Base-by-base conservation (phyloP, 768 basidiomycete species). In the Mycena chlorophos region DNA sequence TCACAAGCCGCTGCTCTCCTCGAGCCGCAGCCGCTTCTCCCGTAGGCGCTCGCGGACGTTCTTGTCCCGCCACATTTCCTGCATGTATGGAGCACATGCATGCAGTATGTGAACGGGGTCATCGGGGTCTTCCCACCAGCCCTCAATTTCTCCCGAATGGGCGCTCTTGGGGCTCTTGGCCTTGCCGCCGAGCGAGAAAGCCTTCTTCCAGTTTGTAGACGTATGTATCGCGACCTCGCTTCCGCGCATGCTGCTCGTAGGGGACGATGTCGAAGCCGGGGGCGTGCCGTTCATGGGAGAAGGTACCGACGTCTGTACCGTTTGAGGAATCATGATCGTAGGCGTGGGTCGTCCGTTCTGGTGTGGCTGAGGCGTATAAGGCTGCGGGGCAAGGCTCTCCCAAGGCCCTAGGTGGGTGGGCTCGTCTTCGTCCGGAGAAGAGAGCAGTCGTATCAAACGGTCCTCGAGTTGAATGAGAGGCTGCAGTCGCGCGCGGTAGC, bases 1-100 rank as follows among this genome's bases (percentile, higher is more conserved):
- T 75, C 66, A 93, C 90, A 93, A 92, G 47, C 91, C 91, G 57
- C 89, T 87, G 70, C 85, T 89, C 68, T 92, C 90, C 71, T 92
- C 88, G 52, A 91, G 62, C 65, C 90, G 77, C 49, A 91, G 66
- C 23, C 79, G 76, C 67, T 80, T 84, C 73, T 89, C 87, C 26
- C 78, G 75, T 51, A 93, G 73, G 51, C 82, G 76, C 65, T 79
- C 76, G 62, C 77, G 77, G 54, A 94, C 89, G 55, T 74, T 78
- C n/a, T 75, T 65, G 69, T 93, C 89, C 63, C 78, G 77, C 91
- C 91, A 94, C 45, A 94, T 77, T 56, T 87, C 82, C 58, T 77
- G 63, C 85, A 94, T 93, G 42, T 78, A 76, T 54, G 79, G 77
- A 10, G 82, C 80, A 66, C 80, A 86, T 16, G 79, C 78, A 64